These are phyloP conservation scores for Taphrina sp. DNA, from an alignment of 1,139 yeast genomes.

Conservation along the genomic window DNA sequence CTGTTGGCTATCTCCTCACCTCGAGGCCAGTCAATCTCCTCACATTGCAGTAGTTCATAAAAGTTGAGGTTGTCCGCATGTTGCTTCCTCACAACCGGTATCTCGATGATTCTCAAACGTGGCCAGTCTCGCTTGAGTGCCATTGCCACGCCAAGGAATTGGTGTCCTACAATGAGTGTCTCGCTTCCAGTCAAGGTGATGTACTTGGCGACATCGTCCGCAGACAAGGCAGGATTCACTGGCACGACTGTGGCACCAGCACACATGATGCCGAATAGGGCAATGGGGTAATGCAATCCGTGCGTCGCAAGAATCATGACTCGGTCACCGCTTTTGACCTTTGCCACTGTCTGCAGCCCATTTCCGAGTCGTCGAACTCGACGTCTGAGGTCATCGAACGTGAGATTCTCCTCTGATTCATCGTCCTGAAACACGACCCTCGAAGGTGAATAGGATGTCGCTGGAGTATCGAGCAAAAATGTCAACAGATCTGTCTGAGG, in stretches of 20 bases:
- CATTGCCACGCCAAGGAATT: neutral
- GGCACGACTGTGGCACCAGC: conserved; percentile 13
- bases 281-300: conserved; percentile 11
- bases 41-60: too few species aligned
- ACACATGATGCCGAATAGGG: conserved; percentile 11
- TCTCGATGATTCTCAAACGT: neutral
- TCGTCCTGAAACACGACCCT: conserved; percentile 9
- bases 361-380: conserved; percentile 2
- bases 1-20: neutral
- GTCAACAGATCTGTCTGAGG: conserved; percentile 8
- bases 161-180: conserved; percentile 7
- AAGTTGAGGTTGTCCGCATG: too few species aligned
- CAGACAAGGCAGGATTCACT: conserved; percentile 1
- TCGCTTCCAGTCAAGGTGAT: conserved; percentile 2
- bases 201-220: conserved; percentile 4
- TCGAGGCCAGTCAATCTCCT: conserved; percentile 7
- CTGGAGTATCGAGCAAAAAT: conserved; percentile 2
- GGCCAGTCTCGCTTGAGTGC: neutral
- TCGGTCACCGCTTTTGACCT: conserved; percentile 1
- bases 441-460: neutral
- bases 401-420: neutral
- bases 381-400: neutral
- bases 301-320: conserved; percentile 6
- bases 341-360: neutral
- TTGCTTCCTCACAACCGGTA: too few species aligned